Evolutionary conservation across 352 stramenopile species (phyloP).

Genomic region (Globisporangium barbulae): DNA sequence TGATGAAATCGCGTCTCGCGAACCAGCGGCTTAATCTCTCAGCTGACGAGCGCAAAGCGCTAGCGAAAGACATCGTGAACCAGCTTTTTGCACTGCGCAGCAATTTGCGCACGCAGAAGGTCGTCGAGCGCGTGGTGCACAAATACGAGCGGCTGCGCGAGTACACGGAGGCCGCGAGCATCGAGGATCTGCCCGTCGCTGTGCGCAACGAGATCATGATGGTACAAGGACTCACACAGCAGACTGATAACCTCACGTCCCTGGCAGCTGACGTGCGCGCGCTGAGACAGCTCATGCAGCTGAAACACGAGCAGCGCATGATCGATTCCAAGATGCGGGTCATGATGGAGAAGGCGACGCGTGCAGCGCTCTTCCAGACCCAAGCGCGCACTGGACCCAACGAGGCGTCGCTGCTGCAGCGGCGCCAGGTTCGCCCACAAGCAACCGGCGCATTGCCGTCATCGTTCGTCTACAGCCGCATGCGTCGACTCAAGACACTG

Average conservation of each 20-base stretch:
- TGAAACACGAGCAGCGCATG: conserved; percentile 41
- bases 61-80: conserved; percentile 58
- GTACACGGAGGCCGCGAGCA: conserved; percentile 40
- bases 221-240: conserved; percentile 8
- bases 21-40: conserved; percentile 32
- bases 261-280: conserved; percentile 72
- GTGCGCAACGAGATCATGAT: conserved; percentile 38
- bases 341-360: conserved; percentile 36
- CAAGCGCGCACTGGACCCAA: conserved; percentile 50
- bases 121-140: conserved; percentile 64
- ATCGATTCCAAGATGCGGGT: conserved; percentile 31
- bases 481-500: conserved; percentile 81
- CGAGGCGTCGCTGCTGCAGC: conserved; percentile 46
- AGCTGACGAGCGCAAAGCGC: conserved; percentile 31
- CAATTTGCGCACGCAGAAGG: conserved; percentile 43
- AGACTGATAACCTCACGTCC: conserved; percentile 35
- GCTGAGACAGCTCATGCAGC: conserved; percentile 67
- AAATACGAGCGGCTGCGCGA: conserved; percentile 69
- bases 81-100: conserved; percentile 37
- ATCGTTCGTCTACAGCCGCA: conserved; percentile 71
- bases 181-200: conserved; percentile 52
- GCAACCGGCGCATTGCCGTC: conserved; percentile 35
- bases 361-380: conserved; percentile 45
- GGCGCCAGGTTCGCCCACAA: conserved; percentile 45
- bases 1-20: conserved; percentile 50